Conservation (phyloP, 2,329 filamentous ascomycete genomes). For the Aspergillus latus region DNA sequence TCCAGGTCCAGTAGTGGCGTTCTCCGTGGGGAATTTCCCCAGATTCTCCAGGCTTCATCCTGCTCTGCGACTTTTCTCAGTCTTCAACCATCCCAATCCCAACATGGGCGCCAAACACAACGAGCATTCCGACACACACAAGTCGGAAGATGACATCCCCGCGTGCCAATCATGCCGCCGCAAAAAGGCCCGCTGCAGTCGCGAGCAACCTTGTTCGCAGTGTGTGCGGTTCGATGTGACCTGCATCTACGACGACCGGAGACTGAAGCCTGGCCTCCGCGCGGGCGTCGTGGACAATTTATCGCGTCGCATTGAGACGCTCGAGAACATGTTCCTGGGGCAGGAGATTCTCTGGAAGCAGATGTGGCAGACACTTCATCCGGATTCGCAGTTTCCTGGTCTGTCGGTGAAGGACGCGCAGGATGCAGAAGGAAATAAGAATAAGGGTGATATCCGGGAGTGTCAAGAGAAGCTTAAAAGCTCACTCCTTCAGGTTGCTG, state of each 20-base stretch:
- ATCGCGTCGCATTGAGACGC: constrained; percentile 30
- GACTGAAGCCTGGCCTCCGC: constrained; percentile 32
- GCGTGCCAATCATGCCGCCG: constrained; percentile 47
- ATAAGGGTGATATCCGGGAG: background rate
- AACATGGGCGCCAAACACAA: background rate
- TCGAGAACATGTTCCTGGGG: constrained; percentile 25
- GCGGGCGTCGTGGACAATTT: constrained; percentile 36
- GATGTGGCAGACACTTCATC: constrained; percentile 18
- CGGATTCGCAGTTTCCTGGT: background rate
- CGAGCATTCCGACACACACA: background rate
- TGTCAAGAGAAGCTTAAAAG: constrained; percentile 12
- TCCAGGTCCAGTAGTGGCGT: too few species aligned
- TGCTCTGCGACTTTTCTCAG: background rate
- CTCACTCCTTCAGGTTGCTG: constrained; percentile 2
- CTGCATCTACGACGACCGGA: constrained; percentile 36
- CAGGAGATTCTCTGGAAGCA: constrained; percentile 23
- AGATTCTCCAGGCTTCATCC: background rate
- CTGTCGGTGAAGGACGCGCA: background rate
- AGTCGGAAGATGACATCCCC: constrained; percentile 19
- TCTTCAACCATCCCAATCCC: background rate
- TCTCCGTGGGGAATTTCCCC: background rate
- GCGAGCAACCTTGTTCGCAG: constrained; percentile 46
- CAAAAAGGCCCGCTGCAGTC: constrained; percentile 49
- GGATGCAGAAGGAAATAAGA: background rate
- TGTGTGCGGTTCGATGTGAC: constrained; percentile 36